These are phyloP conservation scores for Hanseniaspora hatyaiensis DNA, from an alignment of 805 yeast genomes.

Conservation along the genomic window DNA sequence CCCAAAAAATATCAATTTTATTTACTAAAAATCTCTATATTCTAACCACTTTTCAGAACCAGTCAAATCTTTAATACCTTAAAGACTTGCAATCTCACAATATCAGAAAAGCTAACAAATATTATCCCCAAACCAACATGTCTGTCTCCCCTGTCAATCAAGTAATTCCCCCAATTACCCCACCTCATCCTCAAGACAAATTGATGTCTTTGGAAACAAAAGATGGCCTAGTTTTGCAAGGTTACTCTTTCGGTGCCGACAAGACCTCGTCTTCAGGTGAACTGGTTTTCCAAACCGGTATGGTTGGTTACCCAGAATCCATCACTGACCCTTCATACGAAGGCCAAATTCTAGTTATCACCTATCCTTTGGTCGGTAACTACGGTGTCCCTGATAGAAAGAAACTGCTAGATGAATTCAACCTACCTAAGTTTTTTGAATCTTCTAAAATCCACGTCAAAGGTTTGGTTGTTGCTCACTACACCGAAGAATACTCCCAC, in stretches of 20 bases:
- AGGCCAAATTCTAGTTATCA: constrained; percentile 93
- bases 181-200: constrained; percentile 77
- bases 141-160: constrained; percentile 28
- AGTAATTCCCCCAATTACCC: constrained; percentile 64
- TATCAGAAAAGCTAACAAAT: too few species aligned
- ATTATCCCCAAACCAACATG: background rate
- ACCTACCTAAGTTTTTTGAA: constrained; percentile 85
- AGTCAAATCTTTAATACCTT: background rate
- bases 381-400: constrained; percentile 96
- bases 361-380: constrained; percentile 94
- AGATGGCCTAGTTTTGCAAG: constrained; percentile 77
- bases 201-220: constrained; percentile 79
- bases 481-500: constrained; percentile 81
- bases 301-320: constrained; percentile 98
- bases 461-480: constrained; percentile 91
- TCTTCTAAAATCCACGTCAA: constrained; percentile 87
- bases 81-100: too few species aligned
- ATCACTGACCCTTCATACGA: constrained; percentile 96
- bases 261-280: constrained; percentile 77
- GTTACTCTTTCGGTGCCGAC: constrained; percentile 94
- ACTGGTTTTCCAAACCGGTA: constrained; percentile 97
- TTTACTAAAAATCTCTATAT: too few species aligned
- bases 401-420: constrained; percentile 51
- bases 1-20: too few species aligned
- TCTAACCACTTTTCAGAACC: too few species aligned